These are phyloP conservation scores for Plenodomus tracheiphilus DNA, from an alignment of 2,329 filamentous ascomycete species.

Conservation along the genomic window DNA sequence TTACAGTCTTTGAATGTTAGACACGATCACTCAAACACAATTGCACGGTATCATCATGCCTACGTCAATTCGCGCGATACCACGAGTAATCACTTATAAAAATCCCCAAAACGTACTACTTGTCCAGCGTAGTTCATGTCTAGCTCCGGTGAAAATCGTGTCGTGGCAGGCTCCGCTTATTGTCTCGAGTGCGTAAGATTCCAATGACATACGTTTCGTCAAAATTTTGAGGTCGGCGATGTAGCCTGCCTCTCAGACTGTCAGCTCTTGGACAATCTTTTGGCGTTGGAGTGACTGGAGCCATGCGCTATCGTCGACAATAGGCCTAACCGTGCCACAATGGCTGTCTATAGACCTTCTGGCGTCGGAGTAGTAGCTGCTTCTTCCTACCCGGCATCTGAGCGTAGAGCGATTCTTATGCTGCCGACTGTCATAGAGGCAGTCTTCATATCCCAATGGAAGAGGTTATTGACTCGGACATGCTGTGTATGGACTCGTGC, in stretches of 20 bases:
- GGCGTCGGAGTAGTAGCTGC: conserved; percentile 59
- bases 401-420: conserved; percentile 66
- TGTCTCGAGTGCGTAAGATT: too few relatives aligned
- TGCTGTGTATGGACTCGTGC: conserved; percentile 6
- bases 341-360: conserved; percentile 64
- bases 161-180: too few relatives aligned
- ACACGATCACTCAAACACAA: too few relatives aligned
- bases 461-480: conserved; percentile 5
- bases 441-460: conserved; percentile 63
- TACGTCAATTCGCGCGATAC: too few relatives aligned
- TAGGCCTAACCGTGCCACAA: conserved; percentile 44
- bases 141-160: too few relatives aligned
- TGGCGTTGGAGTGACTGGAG: conserved; percentile 74
- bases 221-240: conserved; percentile 87
- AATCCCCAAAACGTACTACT: too few relatives aligned
- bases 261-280: conserved; percentile 80
- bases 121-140: too few relatives aligned
- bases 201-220: conserved; percentile 67
- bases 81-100: too few relatives aligned
- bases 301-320: conserved; percentile 69
- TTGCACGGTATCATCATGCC: too few relatives aligned
- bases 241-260: conserved; percentile 85
- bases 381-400: conserved; percentile 62
- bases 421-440: conserved; percentile 76
- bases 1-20: too few relatives aligned